Base-by-base conservation (phyloP, 257 asterid species). In the Leonotis leonurus region DNA sequence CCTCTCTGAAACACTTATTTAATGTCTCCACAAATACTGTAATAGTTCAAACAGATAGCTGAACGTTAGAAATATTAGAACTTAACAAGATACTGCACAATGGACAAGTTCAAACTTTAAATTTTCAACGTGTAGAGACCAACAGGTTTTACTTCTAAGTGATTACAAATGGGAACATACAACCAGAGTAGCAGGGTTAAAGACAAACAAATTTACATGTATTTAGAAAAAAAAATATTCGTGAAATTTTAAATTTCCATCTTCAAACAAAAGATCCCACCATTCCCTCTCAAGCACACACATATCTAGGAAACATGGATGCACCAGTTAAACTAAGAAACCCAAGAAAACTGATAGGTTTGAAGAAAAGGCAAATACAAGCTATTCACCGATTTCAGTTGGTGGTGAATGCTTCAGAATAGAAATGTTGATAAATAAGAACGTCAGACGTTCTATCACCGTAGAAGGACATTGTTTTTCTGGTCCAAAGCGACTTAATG, bases 1-100 rank as follows among this genome's bases (percentile, higher is more conserved):
- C 99, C 50, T 86, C 90, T 60, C 84, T 83, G 83, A 89, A 89
- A 69, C 96, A 86, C 75, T 81, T 92, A 86, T 92, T 96, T 82
- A 92, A 60, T 16, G 94, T 77, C 87, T 87, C 99, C 73, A 92
- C 99, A 41, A 89, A 88, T 74, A 92, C 97, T 92, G 94, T 17
- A 76, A 72, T 35, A 68, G 44, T 20, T 35, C 39, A 56, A 69
- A 59, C 13, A 61, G 8, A 20, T 30, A 33, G 51, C 25, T 56
- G 64, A 60, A 20, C 25, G 52, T 41, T 6, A 46, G 4, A 36
- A 45, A 18, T 20, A 24, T 26, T 41, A 7, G 46, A 21, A 27
- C 2, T 33, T 16, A 16, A 29, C 17, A 6, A 62, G 48, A 49
- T 33, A 50, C 64, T 70, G 39, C 41, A 54, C 33, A 20, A 41